Base-by-base conservation (phyloP, 2,329 filamentous ascomycete species). In the Stylonectria norvegica region DNA sequence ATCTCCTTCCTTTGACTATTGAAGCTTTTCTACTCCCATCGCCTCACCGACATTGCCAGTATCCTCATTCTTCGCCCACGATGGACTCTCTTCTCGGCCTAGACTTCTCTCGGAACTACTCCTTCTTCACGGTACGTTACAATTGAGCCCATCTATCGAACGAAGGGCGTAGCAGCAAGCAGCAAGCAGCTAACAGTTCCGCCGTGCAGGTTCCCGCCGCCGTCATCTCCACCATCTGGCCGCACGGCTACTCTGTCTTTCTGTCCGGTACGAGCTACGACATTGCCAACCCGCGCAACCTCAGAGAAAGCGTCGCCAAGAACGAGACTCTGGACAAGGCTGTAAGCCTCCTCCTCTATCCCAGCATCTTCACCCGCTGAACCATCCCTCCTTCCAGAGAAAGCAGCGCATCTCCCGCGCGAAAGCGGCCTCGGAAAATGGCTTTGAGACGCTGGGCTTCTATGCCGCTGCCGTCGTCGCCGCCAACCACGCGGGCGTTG, bases 331-430 rank as follows among this genome's bases (percentile, higher is more conserved):
- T 66, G 2, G 55, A 60, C 37, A 60, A 61, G 33, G 32, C 49
- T 22, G 63, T 60, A 44, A 32, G 53, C 46, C 5, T 20, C 17
- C 22, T 4, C 8, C 12, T 5, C n/a, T 20, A 17, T 12, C 19
- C 17, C 25, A 15, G 3, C n/a, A 6, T 20, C 14, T 29, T 16
- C 22, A 7, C 22, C 12, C 22, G 22, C 22, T 12, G 22, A 25
- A 7, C 22, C 12, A 7, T 25, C 19, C 11, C 1, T 14, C 14
- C 5, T 6, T 5, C 3, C 47, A 77, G 57, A 69, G 66, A 18
- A 76, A 82, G 55, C 79, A 78, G 55, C 69, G 69, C 38, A 65
- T 75, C 20, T 57, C 79, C 29, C 71, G 76, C 35, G 68, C 72
- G 19, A 72, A 83, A 53, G 72, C 73, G 16, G 70, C 72, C 5